Evolutionary conservation across 495 filamentous ascomycete genomes (phyloP), one percentile per base, ranked within the genome.

Genomic region (Trichodelitschia bisporula): DNA sequence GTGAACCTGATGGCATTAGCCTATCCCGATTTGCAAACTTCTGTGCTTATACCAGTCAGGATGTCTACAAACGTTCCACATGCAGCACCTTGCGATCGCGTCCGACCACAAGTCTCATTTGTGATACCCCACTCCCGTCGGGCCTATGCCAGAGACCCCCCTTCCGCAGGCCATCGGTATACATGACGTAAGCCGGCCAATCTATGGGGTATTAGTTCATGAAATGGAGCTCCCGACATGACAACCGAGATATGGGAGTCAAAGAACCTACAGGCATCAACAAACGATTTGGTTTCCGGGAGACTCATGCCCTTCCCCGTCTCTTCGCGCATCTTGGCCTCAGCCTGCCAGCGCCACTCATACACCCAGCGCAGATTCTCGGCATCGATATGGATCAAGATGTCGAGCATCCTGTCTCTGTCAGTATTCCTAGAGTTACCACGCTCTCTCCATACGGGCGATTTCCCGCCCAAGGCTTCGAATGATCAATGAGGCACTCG

Each of bases 371-470:
- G 56, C 11, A 58, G 59, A 34, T 89, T 54, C 43, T 75, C 61
- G 8, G 84, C 76, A 44, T 95, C 84, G 36, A 64, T 71, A 24
- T 20, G 8, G 15, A 15, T 15, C 13, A 3, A 33, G 12, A 13
- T 11, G 25, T 23, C 18, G 11, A 4, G 13, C 4, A 33, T 28
- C n/a, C 16, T 18, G 16, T 32, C 14, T 24, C 45, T 61, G 41
- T 50, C 70, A 67, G 92, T 69, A 49, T 91, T 80, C 26, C 92
- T 65, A 44, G 92, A 66, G 8, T 76, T 75, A 48, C 84, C 66
- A 23, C 91, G 61, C 34, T 57, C 54, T 38, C 65, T 69, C 37
- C 27, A 15, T 8, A 26, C n/a, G n/a, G n/a, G n/a, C n/a, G n/a
- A n/a, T n/a, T n/a, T n/a, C 15, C 27, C n/a, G 11, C 16, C n/a